Percentiles rank a stretch among this genome's conserved stretches.
These are phyloP conservation scores for Venturia oleaginea DNA, from an alignment of 2,329 filamentous ascomycete genomes.

Conservation along the genomic window DNA sequence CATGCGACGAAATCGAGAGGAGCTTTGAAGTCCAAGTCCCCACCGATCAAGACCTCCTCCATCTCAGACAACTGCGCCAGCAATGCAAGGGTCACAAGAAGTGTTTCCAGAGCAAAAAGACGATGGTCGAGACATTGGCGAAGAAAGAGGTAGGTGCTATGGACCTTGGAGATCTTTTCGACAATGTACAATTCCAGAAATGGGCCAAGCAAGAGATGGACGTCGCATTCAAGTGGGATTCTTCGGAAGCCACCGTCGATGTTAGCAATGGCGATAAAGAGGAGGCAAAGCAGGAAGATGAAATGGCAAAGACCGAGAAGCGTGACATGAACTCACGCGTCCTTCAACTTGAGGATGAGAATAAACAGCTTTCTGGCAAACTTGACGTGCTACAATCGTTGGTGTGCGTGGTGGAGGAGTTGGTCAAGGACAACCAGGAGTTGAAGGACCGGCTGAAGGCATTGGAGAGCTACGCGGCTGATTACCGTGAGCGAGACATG, in stretches of 20 bases:
- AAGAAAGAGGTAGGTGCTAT: not conserved
- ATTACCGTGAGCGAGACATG: not conserved
- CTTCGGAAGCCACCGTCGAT: not conserved
- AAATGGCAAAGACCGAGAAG: not conserved
- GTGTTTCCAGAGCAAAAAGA: not conserved
- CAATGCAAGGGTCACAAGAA: not conserved
- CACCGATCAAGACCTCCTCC: not conserved
- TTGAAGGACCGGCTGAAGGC: not conserved
- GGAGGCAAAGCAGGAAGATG: not conserved
- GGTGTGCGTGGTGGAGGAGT: not conserved
- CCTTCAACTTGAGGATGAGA: not conserved
- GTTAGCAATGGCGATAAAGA: not conserved
- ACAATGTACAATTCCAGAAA: not conserved
- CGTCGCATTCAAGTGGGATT: not conserved
- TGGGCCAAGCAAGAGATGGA: conserved; percentile 5
- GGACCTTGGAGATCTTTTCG: not conserved
- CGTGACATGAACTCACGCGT: not conserved
- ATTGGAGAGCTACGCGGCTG: not conserved
- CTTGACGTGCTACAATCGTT: not conserved
- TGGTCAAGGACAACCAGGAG: not conserved
- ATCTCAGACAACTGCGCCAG: not conserved
- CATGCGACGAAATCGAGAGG: not conserved
- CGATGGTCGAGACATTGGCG: not conserved
- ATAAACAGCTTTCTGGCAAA: not conserved
- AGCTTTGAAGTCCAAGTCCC: not conserved